Evolutionary conservation across 2,329 filamentous ascomycete genomes (phyloP).

Genomic region (Penicillium crustosum): DNA sequence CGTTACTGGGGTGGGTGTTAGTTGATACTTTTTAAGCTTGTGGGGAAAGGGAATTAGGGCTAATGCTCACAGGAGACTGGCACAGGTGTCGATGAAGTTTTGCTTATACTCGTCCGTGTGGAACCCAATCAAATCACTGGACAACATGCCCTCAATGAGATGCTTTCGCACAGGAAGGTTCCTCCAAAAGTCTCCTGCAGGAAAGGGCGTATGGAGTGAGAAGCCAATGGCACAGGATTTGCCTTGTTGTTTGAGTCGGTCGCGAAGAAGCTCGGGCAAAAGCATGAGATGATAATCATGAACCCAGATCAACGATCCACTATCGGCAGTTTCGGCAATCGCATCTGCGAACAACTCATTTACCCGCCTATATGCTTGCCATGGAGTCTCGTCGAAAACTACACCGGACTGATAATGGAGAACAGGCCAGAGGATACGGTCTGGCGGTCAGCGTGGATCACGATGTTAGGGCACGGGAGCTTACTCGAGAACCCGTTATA

Average conservation of each 20-base stretch:
- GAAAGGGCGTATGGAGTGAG: conserved; percentile 93
- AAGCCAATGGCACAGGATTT: conserved; percentile 92
- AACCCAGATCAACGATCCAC: conserved; percentile 89
- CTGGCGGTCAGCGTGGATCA: conserved; percentile 44
- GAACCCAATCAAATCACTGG: conserved; percentile 92
- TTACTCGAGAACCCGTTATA: conserved; percentile 96
- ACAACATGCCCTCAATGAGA: conserved; percentile 75
- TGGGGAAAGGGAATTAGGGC: not conserved
- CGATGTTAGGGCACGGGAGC: conserved; percentile 28
- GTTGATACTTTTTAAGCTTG: not conserved
- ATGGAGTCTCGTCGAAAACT: conserved; percentile 40
- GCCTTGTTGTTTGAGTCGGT: conserved; percentile 64
- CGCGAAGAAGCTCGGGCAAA: conserved; percentile 83
- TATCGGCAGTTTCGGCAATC: conserved; percentile 75
- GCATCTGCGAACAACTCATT: conserved; percentile 86
- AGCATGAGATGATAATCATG: conserved; percentile 97
- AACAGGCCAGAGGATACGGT: conserved; percentile 93
- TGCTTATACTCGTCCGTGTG: conserved; percentile 96
- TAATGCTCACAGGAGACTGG: conserved; percentile 67
- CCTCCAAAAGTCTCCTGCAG: conserved; percentile 87
- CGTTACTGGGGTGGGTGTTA: conserved; percentile 28
- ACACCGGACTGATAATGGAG: conserved; percentile 16
- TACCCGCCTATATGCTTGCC: conserved; percentile 84
- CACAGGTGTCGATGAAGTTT: conserved; percentile 88
- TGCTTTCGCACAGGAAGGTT: conserved; percentile 85